These are phyloP conservation scores for Russula earlei DNA, from an alignment of 768 basidiomycete species.

Conservation along the genomic window DNA sequence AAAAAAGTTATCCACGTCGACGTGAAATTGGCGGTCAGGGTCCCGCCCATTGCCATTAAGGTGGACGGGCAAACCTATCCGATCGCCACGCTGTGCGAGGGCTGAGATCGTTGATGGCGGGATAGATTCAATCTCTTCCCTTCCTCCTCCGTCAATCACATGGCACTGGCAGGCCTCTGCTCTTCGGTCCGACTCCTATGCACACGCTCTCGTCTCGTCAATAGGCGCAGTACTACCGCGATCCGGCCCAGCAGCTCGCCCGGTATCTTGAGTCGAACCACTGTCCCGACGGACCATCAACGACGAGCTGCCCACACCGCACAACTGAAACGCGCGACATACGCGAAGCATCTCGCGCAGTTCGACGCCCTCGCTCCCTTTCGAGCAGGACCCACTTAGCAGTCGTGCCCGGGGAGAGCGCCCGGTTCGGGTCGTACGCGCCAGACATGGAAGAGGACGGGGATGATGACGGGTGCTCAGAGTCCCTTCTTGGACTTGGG, in stretches of 20 bases:
- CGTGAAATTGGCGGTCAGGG: too few relatives aligned
- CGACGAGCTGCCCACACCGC: conserved; percentile 51
- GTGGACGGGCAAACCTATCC: too few relatives aligned
- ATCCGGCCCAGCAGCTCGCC: conserved; percentile 49
- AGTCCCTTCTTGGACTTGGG: background rate
- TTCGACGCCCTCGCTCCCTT: conserved; percentile 63
- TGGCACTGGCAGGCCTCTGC: background rate
- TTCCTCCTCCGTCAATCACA: background rate
- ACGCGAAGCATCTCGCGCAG: conserved; percentile 47
- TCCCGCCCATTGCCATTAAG: too few relatives aligned
- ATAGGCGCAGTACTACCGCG: conserved; percentile 83
- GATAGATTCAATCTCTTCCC: too few relatives aligned
- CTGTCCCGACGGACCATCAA: conserved; percentile 72
- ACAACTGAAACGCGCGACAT: conserved; percentile 49
- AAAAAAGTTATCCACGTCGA: too few relatives aligned
- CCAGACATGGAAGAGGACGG: conserved; percentile 23
- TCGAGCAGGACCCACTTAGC: conserved; percentile 66
- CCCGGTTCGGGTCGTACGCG: conserved; percentile 77
- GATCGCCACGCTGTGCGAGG: too few relatives aligned
- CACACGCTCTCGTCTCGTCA: too few relatives aligned
- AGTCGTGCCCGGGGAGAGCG: conserved; percentile 73
- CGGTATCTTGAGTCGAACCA: conserved; percentile 49
- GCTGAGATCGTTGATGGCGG: too few relatives aligned
- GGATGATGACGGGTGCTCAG: conserved; percentile 23
- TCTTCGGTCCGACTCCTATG: background rate